Evolutionary conservation across 495 filamentous ascomycete genomes (phyloP).

Genomic region (Lasiosphaeriaceae sp.): DNA sequence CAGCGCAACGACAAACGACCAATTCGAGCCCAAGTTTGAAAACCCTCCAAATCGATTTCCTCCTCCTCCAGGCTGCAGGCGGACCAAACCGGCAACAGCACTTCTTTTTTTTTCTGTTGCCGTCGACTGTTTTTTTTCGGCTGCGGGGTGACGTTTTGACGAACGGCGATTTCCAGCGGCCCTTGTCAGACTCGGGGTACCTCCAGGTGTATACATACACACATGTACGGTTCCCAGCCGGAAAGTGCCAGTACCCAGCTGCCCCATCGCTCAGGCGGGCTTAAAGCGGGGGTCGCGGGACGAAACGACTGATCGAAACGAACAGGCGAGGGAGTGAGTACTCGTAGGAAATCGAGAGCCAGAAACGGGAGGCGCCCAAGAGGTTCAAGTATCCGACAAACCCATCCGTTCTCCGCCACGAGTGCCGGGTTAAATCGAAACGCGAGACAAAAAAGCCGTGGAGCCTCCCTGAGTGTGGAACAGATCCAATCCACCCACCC

Average conservation of each 20-base stretch:
- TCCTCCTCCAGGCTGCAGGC: slow-evolving; percentile 11
- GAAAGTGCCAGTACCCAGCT: neutral
- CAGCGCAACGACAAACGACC: slow-evolving; percentile 7
- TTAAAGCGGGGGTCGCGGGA: slow-evolving; percentile 5
- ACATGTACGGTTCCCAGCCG: neutral
- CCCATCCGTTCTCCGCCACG: slow-evolving; percentile 1
- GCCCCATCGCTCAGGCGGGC: neutral
- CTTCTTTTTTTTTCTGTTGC: neutral
- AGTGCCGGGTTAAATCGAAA: neutral
- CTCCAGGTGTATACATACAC: no score
- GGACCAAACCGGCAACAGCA: slow-evolving; percentile 6
- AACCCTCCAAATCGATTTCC: slow-evolving; percentile 3
- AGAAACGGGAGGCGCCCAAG: slow-evolving; percentile 3
- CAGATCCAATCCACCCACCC: neutral
- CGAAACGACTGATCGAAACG: slow-evolving; percentile 1
- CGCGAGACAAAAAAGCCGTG: neutral
- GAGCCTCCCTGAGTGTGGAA: neutral
- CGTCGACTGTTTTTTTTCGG: neutral
- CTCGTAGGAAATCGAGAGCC: neutral
- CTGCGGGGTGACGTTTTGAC: neutral
- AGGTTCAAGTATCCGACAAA: slow-evolving; percentile 14
- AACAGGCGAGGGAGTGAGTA: neutral
- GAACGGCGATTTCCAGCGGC: neutral
- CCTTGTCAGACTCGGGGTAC: no score
- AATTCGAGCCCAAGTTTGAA: neutral